These are phyloP conservation scores for Tetrahymena thermophila DNA, from an alignment of 73 alveolate species.

Conservation along the genomic window DNA sequence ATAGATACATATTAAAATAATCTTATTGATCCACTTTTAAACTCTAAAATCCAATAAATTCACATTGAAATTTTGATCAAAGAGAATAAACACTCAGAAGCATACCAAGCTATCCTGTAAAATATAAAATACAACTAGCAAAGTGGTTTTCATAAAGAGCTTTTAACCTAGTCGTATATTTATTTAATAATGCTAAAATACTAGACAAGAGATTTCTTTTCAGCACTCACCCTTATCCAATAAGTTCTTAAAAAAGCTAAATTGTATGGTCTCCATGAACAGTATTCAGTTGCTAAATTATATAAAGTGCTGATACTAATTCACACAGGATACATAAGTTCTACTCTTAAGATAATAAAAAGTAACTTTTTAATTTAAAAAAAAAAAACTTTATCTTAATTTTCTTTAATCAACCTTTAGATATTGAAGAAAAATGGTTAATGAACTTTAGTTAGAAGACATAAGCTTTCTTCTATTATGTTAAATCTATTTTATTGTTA, in stretches of 20 bases:
- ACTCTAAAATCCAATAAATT: background rate
- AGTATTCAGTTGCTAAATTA: background rate
- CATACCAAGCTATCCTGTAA: background rate
- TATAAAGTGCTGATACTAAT: background rate
- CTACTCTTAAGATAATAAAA: background rate
- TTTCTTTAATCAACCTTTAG: background rate
- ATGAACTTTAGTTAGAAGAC: background rate
- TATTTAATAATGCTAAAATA: background rate
- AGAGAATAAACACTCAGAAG: background rate
- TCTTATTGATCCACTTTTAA: background rate
- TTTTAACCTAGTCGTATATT: background rate
- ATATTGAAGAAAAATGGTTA: background rate
- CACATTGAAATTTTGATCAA: background rate
- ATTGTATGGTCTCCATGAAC: background rate
- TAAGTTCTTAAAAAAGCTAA: background rate
- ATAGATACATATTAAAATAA: background rate
- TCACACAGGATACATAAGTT: background rate
- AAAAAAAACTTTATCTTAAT: no score
- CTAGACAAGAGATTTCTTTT: background rate
- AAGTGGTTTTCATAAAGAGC: background rate
- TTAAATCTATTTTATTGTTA: background rate
- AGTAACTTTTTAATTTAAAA: no score
- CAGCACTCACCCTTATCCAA: background rate
- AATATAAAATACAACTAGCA: background rate
- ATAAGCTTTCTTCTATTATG: background rate